A percentile compares a stretch with the other conserved stretches of the same genome.
phyloP scores from a whole-genome alignment of 768 basidiomycete species.

The Pisolithus sp. region DNA sequence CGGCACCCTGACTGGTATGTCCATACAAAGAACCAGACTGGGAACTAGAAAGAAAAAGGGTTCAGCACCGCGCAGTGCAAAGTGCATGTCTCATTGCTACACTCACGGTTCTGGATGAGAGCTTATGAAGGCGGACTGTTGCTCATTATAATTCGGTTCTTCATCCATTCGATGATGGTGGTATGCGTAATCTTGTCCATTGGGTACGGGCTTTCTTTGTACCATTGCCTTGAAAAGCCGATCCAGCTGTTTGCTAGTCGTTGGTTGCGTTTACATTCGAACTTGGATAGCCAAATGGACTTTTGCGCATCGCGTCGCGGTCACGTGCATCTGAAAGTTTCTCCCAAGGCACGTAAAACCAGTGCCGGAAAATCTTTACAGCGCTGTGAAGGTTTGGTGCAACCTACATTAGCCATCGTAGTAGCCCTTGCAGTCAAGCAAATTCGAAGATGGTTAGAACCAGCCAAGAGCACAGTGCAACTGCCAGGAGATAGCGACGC shows the following conservation, averaged over 20 bases:
- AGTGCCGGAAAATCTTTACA: too few relatives aligned
- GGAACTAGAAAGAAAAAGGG: background rate
- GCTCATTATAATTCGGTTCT: background rate
- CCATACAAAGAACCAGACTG: background rate
- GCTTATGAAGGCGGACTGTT: background rate
- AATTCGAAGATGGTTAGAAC: too few relatives aligned
- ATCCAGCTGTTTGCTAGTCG: background rate
- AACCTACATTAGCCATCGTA: background rate
- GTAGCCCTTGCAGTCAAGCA: too few relatives aligned
- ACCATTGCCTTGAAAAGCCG: slow-evolving; percentile 7
- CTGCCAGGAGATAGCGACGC: background rate
- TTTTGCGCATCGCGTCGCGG: slow-evolving; percentile 4
- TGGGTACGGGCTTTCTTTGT: slow-evolving; percentile 19
- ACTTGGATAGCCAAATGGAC: background rate
- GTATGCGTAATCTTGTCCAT: background rate
- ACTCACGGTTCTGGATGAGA: background rate
- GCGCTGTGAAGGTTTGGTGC: background rate
- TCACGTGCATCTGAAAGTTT: slow-evolving; percentile 3
- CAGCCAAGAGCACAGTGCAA: too few relatives aligned
- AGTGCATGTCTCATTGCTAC: background rate
- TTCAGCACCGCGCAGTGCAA: background rate
- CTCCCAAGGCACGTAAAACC: too few relatives aligned
- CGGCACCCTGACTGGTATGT: background rate
- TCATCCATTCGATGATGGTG: slow-evolving; percentile 2
- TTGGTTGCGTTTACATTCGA: too few relatives aligned